These are phyloP conservation scores for Arabidopsis suecica DNA, from an alignment of 345 rosid genomes.

Conservation along the genomic window DNA sequence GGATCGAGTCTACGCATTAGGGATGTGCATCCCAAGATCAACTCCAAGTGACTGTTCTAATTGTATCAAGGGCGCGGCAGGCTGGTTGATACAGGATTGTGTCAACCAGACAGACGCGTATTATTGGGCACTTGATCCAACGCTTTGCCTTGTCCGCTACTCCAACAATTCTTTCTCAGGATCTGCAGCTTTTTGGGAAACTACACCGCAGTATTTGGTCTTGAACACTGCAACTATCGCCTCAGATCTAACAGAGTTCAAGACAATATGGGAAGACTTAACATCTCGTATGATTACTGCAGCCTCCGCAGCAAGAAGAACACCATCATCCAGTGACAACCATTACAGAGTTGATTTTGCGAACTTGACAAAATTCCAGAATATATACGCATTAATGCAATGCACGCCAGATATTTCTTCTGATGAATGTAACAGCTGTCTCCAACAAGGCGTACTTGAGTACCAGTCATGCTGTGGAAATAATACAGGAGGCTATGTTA, in stretches of 20 bases:
- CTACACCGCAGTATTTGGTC: not conserved
- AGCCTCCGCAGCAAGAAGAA: constrained; percentile 31
- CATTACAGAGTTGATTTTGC: not conserved
- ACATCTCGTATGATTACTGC: not conserved
- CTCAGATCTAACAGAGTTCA: constrained; percentile 10
- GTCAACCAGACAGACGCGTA: constrained; percentile 38
- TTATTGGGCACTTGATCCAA: constrained; percentile 12
- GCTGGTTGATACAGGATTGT: constrained; percentile 1
- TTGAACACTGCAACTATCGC: not conserved
- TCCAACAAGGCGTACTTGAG: not conserved
- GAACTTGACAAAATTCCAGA: not conserved
- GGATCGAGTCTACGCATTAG: constrained; percentile 29
- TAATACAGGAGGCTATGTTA: not conserved
- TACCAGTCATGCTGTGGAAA: not conserved
- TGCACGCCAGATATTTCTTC: constrained; percentile 18
- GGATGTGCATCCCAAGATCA: constrained; percentile 33
- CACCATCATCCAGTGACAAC: constrained; percentile 26
- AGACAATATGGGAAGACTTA: not conserved
- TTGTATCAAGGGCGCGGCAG: constrained; percentile 12
- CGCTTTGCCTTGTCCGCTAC: constrained; percentile 48
- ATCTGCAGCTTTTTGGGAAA: not conserved
- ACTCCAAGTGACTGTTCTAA: constrained; percentile 12
- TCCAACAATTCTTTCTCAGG: constrained; percentile 42
- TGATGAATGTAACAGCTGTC: not conserved
- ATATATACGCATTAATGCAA: constrained; percentile 19